Evolutionary conservation across 2,329 filamentous ascomycete genomes (phyloP).

Genomic region (Nemania sp.): DNA sequence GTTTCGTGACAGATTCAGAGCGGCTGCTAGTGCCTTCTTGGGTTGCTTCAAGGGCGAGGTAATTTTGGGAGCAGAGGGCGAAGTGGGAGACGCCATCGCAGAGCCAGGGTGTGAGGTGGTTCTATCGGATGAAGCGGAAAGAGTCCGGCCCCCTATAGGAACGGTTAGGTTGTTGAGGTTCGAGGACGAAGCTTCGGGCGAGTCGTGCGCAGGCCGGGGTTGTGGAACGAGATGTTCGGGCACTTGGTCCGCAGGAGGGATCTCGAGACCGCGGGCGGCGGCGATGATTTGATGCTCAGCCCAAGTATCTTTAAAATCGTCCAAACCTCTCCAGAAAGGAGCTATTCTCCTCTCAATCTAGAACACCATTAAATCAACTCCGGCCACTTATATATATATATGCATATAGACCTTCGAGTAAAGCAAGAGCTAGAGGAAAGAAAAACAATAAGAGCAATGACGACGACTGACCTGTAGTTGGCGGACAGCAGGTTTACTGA

Average conservation of each 20-base stretch:
- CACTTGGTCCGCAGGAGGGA: conserved; percentile 86
- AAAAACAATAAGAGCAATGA: neutral
- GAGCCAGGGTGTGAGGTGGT: conserved; percentile 72
- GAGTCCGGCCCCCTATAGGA: conserved; percentile 80
- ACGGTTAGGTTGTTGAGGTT: conserved; percentile 80
- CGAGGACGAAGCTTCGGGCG: conserved; percentile 66
- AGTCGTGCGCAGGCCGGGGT: conserved; percentile 59
- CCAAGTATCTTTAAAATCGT: conserved; percentile 91
- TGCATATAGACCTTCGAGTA: no score
- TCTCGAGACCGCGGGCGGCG: conserved; percentile 83
- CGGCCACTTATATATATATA: conserved; percentile 21
- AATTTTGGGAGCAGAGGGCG: conserved; percentile 60
- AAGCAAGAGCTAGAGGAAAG: neutral
- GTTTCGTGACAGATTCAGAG: conserved; percentile 81
- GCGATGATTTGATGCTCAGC: conserved; percentile 95
- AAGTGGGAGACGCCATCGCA: conserved; percentile 68
- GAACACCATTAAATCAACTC: conserved; percentile 13
- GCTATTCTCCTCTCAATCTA: conserved; percentile 93
- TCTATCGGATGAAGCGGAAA: conserved; percentile 81
- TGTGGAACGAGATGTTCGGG: conserved; percentile 71
- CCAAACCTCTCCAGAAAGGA: conserved; percentile 94
- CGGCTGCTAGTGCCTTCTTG: conserved; percentile 88
- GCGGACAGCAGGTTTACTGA: conserved; percentile 86
- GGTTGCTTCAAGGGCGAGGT: conserved; percentile 79
- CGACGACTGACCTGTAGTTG: conserved; percentile 80